phyloP scores from a whole-genome alignment of 257 asterid species.

The Fraxinus cuspidata region DNA sequence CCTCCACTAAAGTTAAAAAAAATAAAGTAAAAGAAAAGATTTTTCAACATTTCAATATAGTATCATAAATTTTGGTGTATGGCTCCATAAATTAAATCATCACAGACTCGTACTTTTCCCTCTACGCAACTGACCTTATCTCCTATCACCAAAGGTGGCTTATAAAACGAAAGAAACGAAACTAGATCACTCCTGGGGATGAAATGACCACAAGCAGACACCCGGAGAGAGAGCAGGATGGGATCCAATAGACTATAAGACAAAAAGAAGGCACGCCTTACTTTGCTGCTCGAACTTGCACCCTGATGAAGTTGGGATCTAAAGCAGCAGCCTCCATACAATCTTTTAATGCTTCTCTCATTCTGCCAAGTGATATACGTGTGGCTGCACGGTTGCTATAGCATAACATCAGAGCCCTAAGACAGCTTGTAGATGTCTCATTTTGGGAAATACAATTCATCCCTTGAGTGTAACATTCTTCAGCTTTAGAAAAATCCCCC shows the following conservation, averaged over 20 bases:
- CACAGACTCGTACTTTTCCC: slow-evolving; percentile 5
- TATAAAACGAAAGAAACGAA: slow-evolving; percentile 11
- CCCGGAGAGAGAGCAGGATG: slow-evolving; percentile 15
- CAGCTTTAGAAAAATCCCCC: slow-evolving; percentile 83
- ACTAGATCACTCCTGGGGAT: slow-evolving; percentile 16
- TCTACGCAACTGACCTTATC: slow-evolving; percentile 12
- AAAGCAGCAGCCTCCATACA: slow-evolving; percentile 74
- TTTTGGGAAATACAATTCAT: slow-evolving; percentile 62
- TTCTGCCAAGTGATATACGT: slow-evolving; percentile 86
- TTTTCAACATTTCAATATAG: background rate
- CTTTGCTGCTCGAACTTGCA: slow-evolving; percentile 95
- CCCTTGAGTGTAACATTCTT: slow-evolving; percentile 83
- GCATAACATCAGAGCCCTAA: slow-evolving; percentile 82
- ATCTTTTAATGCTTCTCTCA: slow-evolving; percentile 87
- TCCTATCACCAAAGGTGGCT: slow-evolving; percentile 20
- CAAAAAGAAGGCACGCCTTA: slow-evolving; percentile 34
- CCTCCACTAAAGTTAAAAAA: background rate
- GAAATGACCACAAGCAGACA: slow-evolving; percentile 17
- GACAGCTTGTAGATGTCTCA: slow-evolving; percentile 75
- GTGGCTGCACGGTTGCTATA: slow-evolving; percentile 98
- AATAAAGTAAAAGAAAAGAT: background rate
- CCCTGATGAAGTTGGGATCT: slow-evolving; percentile 82
- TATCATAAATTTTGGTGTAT: background rate
- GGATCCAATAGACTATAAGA: slow-evolving; percentile 11
- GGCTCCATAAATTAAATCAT: slow-evolving; percentile 7